Conservation (phyloP, 805 yeast species). For the Monosporozyma unispora region DNA sequence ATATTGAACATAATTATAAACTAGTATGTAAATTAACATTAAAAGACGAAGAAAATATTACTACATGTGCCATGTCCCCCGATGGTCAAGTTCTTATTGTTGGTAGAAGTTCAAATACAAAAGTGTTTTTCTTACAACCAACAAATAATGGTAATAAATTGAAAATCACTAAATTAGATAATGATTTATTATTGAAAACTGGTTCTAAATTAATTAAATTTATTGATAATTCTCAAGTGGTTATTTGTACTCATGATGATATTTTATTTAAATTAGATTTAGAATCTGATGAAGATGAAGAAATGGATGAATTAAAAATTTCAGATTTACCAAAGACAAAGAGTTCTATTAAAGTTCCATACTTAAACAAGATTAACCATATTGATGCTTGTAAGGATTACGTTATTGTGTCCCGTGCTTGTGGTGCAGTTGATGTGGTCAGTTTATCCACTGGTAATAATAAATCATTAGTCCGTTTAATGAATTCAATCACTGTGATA, state of each 20-base stretch:
- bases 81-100: slow-evolving; percentile 63
- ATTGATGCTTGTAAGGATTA: slow-evolving; percentile 41
- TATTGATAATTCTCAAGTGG: slow-evolving; percentile 36
- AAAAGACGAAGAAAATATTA: slow-evolving; percentile 72
- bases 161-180: slow-evolving; percentile 44
- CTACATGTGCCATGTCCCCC: slow-evolving; percentile 55
- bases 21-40: slow-evolving; percentile 57
- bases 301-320: slow-evolving; percentile 15
- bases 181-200: slow-evolving; percentile 28
- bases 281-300: slow-evolving; percentile 35
- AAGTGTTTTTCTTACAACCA: slow-evolving; percentile 54
- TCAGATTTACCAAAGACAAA: slow-evolving; percentile 31
- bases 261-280: slow-evolving; percentile 42
- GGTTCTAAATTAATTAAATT: slow-evolving; percentile 54
- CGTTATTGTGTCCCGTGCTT: slow-evolving; percentile 51
- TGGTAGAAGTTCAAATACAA: slow-evolving; percentile 57
- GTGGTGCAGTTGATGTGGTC: slow-evolving; percentile 54
- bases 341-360: slow-evolving; percentile 34
- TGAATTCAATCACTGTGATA: slow-evolving; percentile 52
- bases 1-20: slow-evolving; percentile 28
- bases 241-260: slow-evolving; percentile 52
- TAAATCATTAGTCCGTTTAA: slow-evolving; percentile 47
- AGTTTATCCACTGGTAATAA: slow-evolving; percentile 23
- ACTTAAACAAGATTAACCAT: slow-evolving; percentile 43
- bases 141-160: slow-evolving; percentile 27